Base-by-base conservation (phyloP, 169 alveolate genomes). In the Plasmodium vivax region DNA sequence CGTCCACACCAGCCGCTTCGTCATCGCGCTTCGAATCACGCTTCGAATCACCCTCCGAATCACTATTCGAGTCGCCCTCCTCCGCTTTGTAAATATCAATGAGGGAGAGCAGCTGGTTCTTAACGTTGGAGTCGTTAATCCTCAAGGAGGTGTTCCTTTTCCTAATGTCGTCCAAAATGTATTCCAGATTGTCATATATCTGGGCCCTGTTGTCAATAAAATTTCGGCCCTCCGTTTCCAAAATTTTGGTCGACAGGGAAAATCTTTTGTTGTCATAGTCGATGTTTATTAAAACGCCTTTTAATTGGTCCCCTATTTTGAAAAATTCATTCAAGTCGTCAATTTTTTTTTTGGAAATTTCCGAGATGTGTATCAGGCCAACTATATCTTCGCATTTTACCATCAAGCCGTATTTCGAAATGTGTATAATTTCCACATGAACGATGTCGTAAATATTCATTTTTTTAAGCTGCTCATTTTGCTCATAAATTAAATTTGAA, bases 361-460 rank as follows among this genome's bases (percentile, higher is more conserved):
- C 94, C 0, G 94, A 90, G 41, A 90, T 45, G 38, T 90, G 94
- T 27, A 90, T 90, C 51, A 90, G 54, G 0, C 94, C 94, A 58
- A 90, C 94, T 41, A 90, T 71, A 80, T 90, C 94, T 14, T 62
- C 43, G 82, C 73, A 90, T 90, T 90, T 90, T 36, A 90, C 94
- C 94, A 90, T 90, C n/a, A 90, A n/a, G 30, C 94, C 94, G 54
- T 90, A 90, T 68, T 90, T 90, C 14, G 94, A 90, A 51, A 90
- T 80, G 74, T 90, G 94, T 90, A 90, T 90, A 90, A 90, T 80
- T 51, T 90, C 91, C 10, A 79, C 94, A 23, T 90, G 83, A 36
- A 90, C 47, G 6, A 79, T 45, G 80, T 90, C 94, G 72, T 90
- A 90, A 16, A 90, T 81, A 54, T 90, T 90, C 30, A 90, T 16